Conservation (phyloP, 148 eudicot genomes). For the Chenopodium berlandieri region DNA sequence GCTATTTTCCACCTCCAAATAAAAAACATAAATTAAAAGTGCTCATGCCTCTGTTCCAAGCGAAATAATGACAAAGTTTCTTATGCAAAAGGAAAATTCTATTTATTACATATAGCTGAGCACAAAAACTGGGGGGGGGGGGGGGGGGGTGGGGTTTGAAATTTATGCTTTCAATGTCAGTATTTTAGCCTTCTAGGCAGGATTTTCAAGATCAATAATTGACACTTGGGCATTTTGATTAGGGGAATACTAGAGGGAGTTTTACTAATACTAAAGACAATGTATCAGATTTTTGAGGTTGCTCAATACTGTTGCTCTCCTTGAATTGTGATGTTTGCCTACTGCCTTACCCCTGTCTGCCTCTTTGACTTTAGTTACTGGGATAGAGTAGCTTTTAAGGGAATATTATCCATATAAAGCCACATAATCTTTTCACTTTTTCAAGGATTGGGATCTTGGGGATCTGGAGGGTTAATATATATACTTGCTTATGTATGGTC, state of each 20-base stretch:
- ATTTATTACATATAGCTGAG: neutral
- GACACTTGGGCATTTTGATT: neutral
- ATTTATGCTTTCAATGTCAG: neutral
- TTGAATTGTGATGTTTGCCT: neutral
- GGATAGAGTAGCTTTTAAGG: neutral
- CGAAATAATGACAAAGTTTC: neutral
- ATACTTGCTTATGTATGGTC: too few species aligned
- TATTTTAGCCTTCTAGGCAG: neutral
- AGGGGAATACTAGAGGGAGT: neutral
- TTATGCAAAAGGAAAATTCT: neutral
- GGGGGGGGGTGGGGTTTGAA: neutral
- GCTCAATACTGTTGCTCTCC: neutral
- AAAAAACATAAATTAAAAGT: neutral
- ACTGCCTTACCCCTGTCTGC: neutral
- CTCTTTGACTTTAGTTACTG: neutral
- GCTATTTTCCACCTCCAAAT: too few species aligned
- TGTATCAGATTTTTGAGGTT: neutral
- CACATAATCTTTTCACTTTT: neutral
- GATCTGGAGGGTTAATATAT: too few species aligned
- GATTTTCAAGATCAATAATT: neutral
- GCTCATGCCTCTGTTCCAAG: neutral
- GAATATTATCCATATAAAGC: neutral
- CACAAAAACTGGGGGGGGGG: neutral
- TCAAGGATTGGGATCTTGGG: too few species aligned
- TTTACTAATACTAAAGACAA: neutral